Evolutionary conservation across 768 basidiomycete species (phyloP).

Genomic region (Boletus sp.): DNA sequence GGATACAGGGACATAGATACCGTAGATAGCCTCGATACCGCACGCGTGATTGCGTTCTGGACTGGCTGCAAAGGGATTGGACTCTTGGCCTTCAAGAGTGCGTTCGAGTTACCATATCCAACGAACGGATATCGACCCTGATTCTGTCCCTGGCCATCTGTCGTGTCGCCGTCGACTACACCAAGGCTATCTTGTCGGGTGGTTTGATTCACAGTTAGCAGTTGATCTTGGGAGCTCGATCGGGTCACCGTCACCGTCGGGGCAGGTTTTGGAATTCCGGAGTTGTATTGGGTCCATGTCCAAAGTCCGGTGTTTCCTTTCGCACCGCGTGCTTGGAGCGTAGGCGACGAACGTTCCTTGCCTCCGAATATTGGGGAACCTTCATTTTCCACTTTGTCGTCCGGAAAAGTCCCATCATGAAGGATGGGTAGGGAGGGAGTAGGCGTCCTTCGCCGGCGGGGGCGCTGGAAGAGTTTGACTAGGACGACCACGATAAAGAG

Average conservation of each 20-base stretch:
- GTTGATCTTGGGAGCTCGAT: constrained; percentile 19
- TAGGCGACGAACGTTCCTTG: constrained; percentile 52
- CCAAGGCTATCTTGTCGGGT: constrained; percentile 6
- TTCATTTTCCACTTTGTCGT: constrained; percentile 43
- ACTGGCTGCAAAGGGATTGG: constrained; percentile 38
- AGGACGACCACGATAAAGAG: constrained; percentile 48
- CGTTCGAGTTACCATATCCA: constrained; percentile 23
- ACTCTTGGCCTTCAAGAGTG: constrained; percentile 23
- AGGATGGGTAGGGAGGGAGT: constrained; percentile 75
- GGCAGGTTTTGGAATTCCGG: constrained; percentile 31
- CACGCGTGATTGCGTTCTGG: constrained; percentile 38
- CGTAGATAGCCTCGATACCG: constrained; percentile 39
- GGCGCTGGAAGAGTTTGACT: constrained; percentile 46
- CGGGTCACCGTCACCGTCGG: constrained; percentile 24
- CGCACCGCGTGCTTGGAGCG: constrained; percentile 27
- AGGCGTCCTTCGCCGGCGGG: constrained; percentile 50
- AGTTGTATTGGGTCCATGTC: constrained; percentile 56
- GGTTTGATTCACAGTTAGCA: constrained; percentile 6
- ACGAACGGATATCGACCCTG: constrained; percentile 22
- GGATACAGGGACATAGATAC: constrained; percentile 49
- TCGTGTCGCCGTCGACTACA: constrained; percentile 3
- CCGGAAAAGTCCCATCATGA: constrained; percentile 50
- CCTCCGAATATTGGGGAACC: constrained; percentile 80
- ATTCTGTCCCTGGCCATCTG: constrained; percentile 13
- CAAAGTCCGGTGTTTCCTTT: constrained; percentile 44